Base-by-base conservation (phyloP, 257 asterid species). In the Eucommia ulmoides region DNA sequence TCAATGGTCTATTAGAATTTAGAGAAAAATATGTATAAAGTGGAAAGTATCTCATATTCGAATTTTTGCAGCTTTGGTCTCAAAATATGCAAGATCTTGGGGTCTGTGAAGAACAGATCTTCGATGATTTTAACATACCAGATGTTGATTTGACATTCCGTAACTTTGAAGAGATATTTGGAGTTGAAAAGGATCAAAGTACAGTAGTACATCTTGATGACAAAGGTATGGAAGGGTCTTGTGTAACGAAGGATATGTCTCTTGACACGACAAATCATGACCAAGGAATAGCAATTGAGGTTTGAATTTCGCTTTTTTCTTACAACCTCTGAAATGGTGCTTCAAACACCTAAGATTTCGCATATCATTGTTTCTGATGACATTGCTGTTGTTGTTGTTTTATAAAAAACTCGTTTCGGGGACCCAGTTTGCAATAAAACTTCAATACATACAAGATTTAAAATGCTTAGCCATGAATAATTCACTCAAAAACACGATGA, bases 41-140 rank as follows among this genome's bases (percentile, higher is more conserved):
- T n/a, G n/a, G n/a, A n/a, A n/a, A n/a, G n/a, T n/a, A n/a, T n/a
- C n/a, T n/a, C n/a, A n/a, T n/a, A n/a, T n/a, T n/a, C n/a, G n/a
- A n/a, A n/a, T n/a, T n/a, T n/a, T n/a, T 68, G 80, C 83, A 83
- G 97, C 72, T 75, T 44, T 84, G 97, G 97, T 76, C 72, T 61
- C 91, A 83, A 61, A 79, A 74, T 52, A 80, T 81, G 82, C 94
- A 84, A 79, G 97, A 88, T 33, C 74, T 84, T 20, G 94, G 92
- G 65, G 75, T 78, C 52, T 88, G 91, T 59, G 88, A 80, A 49
- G 93, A 80, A 23, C 70, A 58, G 49, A 67, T 72, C 49, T 62
- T 65, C 20, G 88, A 81, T 29, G 83, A 78, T 68, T 72, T 74
- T 18, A 69, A 57, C 62, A 88, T 81, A 70, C 97, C 92, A 1